These are phyloP conservation scores for Phanerochaete carnosa DNA, from an alignment of 768 basidiomycete species.

Conservation along the genomic window DNA sequence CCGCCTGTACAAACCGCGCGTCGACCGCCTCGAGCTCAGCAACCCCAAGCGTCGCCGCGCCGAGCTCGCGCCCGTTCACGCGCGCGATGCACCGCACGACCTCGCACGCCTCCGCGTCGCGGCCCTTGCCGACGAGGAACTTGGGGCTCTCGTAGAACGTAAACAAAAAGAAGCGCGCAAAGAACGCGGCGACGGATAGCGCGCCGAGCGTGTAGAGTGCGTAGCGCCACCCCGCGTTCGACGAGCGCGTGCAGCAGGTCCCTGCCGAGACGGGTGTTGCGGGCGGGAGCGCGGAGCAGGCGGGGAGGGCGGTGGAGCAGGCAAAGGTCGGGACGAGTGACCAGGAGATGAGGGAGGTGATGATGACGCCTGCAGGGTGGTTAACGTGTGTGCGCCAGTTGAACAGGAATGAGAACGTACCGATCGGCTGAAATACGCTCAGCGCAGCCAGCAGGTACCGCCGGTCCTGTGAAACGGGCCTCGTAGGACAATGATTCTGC, in stretches of 20 bases:
- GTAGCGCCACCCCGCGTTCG: constrained; percentile 10
- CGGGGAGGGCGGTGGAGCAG: constrained; percentile 1
- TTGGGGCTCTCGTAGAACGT: constrained; percentile 61
- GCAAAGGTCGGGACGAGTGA: constrained; percentile 2
- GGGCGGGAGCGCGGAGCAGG: background rate
- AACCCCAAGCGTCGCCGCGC: background rate
- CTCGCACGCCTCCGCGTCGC: constrained; percentile 50
- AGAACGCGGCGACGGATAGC: constrained; percentile 29
- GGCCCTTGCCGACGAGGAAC: constrained; percentile 53
- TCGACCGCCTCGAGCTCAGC: background rate
- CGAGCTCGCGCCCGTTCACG: background rate
- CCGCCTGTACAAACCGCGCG: background rate
- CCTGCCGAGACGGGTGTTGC: background rate
- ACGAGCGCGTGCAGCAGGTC: constrained; percentile 5
- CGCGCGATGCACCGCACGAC: constrained; percentile 1
- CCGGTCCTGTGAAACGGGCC: background rate
- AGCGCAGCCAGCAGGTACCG: constrained; percentile 9
- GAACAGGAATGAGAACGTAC: constrained; percentile 37
- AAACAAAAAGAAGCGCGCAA: constrained; percentile 54
- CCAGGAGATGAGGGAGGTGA: background rate
- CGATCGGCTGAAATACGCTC: constrained; percentile 10
- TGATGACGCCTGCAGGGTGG: background rate
- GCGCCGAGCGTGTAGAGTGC: constrained; percentile 6
- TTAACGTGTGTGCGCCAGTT: constrained; percentile 32
- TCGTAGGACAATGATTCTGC: no score